phyloP scores from a whole-genome alignment of 139 green algal species.

The Chlorella sp. region DNA sequence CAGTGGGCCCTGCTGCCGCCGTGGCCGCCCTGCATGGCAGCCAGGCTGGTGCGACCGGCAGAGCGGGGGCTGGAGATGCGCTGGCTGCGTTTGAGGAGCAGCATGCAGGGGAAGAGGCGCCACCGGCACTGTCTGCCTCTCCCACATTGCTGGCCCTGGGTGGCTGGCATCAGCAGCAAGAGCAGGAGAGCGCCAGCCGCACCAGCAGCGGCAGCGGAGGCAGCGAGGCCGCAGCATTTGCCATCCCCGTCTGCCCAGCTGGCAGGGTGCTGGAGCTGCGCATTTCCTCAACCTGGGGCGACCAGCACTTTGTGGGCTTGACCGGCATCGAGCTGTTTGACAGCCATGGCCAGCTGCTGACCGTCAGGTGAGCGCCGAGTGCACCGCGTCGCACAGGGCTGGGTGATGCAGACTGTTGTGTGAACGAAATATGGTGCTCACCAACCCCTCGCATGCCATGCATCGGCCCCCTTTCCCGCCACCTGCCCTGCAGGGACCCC shows the following conservation, averaged over 20 bases:
- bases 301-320: constrained; percentile 53
- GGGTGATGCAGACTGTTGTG: too few species aligned
- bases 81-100: constrained; percentile 12
- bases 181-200: background rate
- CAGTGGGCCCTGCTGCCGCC: background rate
- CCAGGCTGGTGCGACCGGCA: background rate
- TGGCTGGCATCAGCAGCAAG: background rate
- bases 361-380: background rate
- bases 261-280: constrained; percentile 36
- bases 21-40: background rate
- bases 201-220: background rate
- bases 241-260: constrained; percentile 21
- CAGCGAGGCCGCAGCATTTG: background rate
- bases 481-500: background rate
- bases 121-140: background rate
- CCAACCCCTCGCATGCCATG: too few species aligned
- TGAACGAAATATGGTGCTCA: too few species aligned
- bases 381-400: too few species aligned
- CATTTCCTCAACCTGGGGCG: constrained; percentile 55
- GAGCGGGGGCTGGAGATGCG: background rate
- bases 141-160: background rate
- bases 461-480: too few species aligned
- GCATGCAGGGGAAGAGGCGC: background rate
- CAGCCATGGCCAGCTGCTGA: constrained; percentile 22
- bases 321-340: constrained; percentile 56